A percentile compares a stretch with the other conserved stretches of the same genome.
Conservation (phyloP, 2,329 filamentous ascomycete species). For the Arachnomyces sp. region DNA sequence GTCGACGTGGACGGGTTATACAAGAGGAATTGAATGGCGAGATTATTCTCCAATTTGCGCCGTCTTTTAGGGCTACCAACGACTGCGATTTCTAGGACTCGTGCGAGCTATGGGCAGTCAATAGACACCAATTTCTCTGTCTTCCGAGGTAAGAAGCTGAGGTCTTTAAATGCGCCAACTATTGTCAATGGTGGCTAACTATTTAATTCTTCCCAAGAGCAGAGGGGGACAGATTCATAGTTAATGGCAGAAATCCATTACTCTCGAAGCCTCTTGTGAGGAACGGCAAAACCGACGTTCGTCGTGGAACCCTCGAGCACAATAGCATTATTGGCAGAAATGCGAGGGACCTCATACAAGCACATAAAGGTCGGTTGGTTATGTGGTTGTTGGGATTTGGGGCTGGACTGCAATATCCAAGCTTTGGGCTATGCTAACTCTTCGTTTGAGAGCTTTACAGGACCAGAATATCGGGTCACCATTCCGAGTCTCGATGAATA, state of each 20-base stretch:
- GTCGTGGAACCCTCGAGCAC: slow-evolving; percentile 32
- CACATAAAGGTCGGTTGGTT: slow-evolving; percentile 38
- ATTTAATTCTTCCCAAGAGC: background rate
- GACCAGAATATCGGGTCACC: slow-evolving; percentile 47
- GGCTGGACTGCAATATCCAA: too few species aligned
- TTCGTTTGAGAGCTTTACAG: slow-evolving; percentile 17
- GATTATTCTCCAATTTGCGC: slow-evolving; percentile 7
- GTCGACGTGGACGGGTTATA: too few species aligned
- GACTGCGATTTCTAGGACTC: background rate
- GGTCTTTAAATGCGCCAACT: background rate
- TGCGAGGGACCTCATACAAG: slow-evolving; percentile 50
- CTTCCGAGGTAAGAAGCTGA: too few species aligned
- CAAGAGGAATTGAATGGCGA: slow-evolving; percentile 13
- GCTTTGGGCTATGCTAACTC: background rate
- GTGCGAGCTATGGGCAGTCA: slow-evolving; percentile 15
- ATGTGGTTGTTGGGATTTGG: too few species aligned
- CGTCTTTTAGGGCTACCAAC: slow-evolving; percentile 2
- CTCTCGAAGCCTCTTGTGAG: slow-evolving; percentile 36
- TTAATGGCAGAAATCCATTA: slow-evolving; percentile 30
- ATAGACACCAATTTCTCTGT: slow-evolving; percentile 31
- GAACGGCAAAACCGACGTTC: slow-evolving; percentile 28
- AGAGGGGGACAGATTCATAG: slow-evolving; percentile 38
- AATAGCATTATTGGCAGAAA: slow-evolving; percentile 56
- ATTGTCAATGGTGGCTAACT: background rate
- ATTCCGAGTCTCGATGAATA: slow-evolving; percentile 67